Evolutionary conservation across 345 rosid species (phyloP), one percentile per base, ranked within the genome.

Genomic region (Theobroma cacao): DNA sequence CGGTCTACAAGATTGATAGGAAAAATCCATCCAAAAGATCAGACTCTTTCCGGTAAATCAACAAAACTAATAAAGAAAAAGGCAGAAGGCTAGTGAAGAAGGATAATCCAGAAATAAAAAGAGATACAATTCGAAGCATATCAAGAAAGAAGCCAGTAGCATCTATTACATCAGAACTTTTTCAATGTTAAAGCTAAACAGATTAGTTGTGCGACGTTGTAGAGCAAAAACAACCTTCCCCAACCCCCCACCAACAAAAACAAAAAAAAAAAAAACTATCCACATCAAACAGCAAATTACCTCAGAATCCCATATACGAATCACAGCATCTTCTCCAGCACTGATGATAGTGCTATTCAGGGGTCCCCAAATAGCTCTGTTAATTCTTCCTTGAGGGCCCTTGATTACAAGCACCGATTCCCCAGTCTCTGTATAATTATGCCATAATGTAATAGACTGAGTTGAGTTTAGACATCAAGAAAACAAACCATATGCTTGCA

Each of bases 251-350:
- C 41, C 20, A 36, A 15, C 22, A 28, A 60, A 34, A 72, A n/a
- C n/a, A n/a, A 9, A 63, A 20, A 40, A 30, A 7, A 52, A 17
- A 50, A 73, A 67, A 30, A 67, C 14, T 13, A 52, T 28, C 38
- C 36, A 61, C 18, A 43, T 13, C 63, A 71, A 41, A 76, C 4
- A 11, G 55, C 1, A 26, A 36, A 1, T 33, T 68, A 92, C 99
- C 99, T 96, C 98, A 34, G 97, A 55, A 86, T 94, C 99, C 99
- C 99, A 96, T 65, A 92, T 81, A 28, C 99, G 97, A 79, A 94
- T 30, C 1, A 88, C 47, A 17, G 97, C 80, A 83, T 96, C 99
- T 86, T 96, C 99, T 80, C 99, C 98, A 56, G 83, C 90, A 81
- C 97, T 94, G 40, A 96, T 90, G 65, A 94, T 88, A 62, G 97